These are phyloP conservation scores for Paraphaeosphaeria sporulosa DNA, from an alignment of 2,329 filamentous ascomycete genomes.

Conservation along the genomic window DNA sequence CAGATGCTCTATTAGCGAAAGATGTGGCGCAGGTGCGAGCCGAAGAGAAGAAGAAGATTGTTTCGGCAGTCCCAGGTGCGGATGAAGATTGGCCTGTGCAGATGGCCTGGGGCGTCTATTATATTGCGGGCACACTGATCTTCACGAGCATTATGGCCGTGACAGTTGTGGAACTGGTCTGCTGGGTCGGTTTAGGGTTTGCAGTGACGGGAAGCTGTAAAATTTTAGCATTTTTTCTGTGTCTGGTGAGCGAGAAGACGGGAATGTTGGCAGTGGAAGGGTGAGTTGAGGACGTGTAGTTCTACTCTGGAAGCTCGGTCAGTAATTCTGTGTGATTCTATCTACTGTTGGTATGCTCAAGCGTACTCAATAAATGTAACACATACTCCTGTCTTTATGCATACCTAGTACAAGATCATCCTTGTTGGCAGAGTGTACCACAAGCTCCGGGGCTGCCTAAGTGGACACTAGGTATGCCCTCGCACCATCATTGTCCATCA, in stretches of 20 bases:
- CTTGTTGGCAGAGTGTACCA: no score
- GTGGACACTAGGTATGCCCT: no score
- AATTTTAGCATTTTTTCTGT: conserved; percentile 49
- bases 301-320: no score
- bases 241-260: conserved; percentile 24
- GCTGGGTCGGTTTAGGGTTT: conserved; percentile 37
- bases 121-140: conserved; percentile 42
- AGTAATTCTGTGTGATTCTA: no score
- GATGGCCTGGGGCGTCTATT: conserved; percentile 43
- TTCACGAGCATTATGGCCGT: conserved; percentile 47
- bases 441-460: no score
- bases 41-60: conserved; percentile 13
- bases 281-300: no score
- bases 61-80: conserved; percentile 35
- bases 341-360: no score
- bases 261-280: not conserved
- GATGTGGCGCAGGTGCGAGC: not conserved
- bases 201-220: conserved; percentile 34
- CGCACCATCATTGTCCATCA: no score
- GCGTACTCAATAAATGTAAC: no score
- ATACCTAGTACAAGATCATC: no score
- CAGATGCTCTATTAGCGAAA: not conserved
- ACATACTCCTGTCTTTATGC: no score
- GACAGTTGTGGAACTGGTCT: conserved; percentile 39
- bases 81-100: conserved; percentile 41